Evolutionary conservation across 306 rosid species (phyloP).

Genomic region (Cucurbita maxima): DNA sequence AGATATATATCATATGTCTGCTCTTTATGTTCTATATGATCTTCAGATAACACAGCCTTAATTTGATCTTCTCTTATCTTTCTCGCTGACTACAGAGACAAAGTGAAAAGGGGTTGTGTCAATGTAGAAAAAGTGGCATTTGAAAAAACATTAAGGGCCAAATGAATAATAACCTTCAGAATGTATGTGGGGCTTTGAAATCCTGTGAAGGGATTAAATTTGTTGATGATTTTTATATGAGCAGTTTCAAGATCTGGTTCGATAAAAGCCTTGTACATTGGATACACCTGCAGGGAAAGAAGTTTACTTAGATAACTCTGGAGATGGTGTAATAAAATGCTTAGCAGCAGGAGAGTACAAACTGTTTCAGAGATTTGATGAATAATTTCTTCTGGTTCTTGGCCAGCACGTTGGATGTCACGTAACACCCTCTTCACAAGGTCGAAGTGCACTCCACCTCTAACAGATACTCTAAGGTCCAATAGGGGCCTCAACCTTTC

Average conservation of each 20-base stretch:
- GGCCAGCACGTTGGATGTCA: conserved; percentile 96
- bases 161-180: conserved; percentile 43
- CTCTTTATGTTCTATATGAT: conserved; percentile 58
- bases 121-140: conserved; percentile 3
- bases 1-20: conserved; percentile 95
- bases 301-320: neutral
- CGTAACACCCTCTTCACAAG: conserved; percentile 93
- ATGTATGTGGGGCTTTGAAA: conserved; percentile 94
- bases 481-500: conserved; percentile 79
- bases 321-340: neutral
- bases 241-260: conserved; percentile 98
- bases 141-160: conserved; percentile 5
- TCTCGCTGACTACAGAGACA: conserved; percentile 65
- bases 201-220: conserved; percentile 93
- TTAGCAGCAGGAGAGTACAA: conserved; percentile 12
- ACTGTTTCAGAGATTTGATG: conserved; percentile 99
- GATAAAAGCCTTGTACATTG: conserved; percentile 97
- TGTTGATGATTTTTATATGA: conserved; percentile 78
- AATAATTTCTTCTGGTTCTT: conserved; percentile 97
- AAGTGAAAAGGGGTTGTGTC: neutral
- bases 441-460: conserved; percentile 99
- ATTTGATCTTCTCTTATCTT: conserved; percentile 47
- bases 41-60: conserved; percentile 58
- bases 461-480: conserved; percentile 94
- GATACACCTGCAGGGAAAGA: conserved; percentile 57